Evolutionary conservation across 176 grass and related monocot species (phyloP), one percentile per base, ranked within the genome.

Genomic region (Musa itinerans): DNA sequence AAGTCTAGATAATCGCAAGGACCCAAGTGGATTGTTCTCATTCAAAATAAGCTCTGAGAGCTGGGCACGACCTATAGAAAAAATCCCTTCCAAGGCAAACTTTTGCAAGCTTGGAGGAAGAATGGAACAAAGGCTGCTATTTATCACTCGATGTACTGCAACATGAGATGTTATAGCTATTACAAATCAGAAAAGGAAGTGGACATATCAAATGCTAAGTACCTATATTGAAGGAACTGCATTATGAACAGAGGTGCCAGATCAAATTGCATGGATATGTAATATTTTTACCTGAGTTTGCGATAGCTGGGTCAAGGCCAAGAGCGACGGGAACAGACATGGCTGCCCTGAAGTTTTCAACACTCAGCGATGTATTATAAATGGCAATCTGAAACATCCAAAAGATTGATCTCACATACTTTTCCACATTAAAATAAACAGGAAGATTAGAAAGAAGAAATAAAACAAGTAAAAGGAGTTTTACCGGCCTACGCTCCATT

Each of bases 331-430:
- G 95, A 87, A 98, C 83, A 82, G 90, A 94, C 95, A 87, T 93
- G 63, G 95, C 95, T 74, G 95, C 88, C 71, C 89, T 93, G 65
- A 93, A 91, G 52, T 98, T 98, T 77, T 89, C 84, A 82, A 98
- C 79, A 68, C 95, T 98, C 56, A 94, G 78, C 78, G 77, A 61
- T 78, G 95, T 93, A 81, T 94, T 98, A 54, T 89, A 93, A 86
- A 89, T 82, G 50, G 95, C 95, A 82, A 98, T 89, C 95, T 98
- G 78, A 59, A 84, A 91, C 72, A 66, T 56, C n/a, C 69, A 80
- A 79, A 65, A 43, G n/a, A 81, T 72, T 11, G n/a, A 19, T 52
- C 22, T 68, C 21, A 75, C 69, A 50, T 52, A 69, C 65, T 16
- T 61, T 65, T 79, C 13, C 65, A 43, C 21, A 75, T 50, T 19